Evolutionary conservation across 768 basidiomycete genomes (phyloP), one percentile per base, ranked within the genome.

Genomic region (Xerocomellus intermedius): DNA sequence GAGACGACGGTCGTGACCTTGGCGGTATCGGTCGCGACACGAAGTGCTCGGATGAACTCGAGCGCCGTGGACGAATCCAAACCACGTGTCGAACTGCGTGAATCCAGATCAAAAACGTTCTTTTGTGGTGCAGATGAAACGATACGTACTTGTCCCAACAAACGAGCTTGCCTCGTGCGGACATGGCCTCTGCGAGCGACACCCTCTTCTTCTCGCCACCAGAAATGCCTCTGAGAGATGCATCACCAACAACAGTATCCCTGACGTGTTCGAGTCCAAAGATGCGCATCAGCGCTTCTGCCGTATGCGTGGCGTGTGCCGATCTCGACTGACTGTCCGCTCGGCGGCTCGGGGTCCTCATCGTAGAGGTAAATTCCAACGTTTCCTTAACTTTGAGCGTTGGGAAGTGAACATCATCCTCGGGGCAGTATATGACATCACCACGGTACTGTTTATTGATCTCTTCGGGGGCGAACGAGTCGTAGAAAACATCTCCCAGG

Each of bases 191-290:
- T 1, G 82, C 79, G 59, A 91, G 87, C n/a, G 86, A 86, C 4
- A 93, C 90, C 13, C 91, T 82, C 69, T 92, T 93, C 73, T 80
- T 83, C 76, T 91, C 85, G 2, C 89, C 89, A 13, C 89, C 88
- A 38, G 81, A 83, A 17, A 90, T 79, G 19, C 88, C 87, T 12
- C 84, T 77, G 10, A 94, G 80, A 32, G 82, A 79, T n/a, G 85
- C 87, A 73, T 94, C 82, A 7, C 94, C 94, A 43, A 95, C 81
- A 6, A 81, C 80, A 0, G 91, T 94, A 52, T 85, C 77, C 63
- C 79, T 79, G 3, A 81, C 85, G 64, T 91, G 89, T 3, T 76
- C 74, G 59, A 96, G 78, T 13, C 93, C 92, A 61, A 94, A 91
- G 30, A 91, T 78, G 0, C 84, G 83, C 64, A 79, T 74, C 21